Percentiles rank a stretch among this genome's conserved stretches.
Evolutionary conservation across 257 asterid genomes (phyloP).

Genomic region (Nicotiana benthamiana): DNA sequence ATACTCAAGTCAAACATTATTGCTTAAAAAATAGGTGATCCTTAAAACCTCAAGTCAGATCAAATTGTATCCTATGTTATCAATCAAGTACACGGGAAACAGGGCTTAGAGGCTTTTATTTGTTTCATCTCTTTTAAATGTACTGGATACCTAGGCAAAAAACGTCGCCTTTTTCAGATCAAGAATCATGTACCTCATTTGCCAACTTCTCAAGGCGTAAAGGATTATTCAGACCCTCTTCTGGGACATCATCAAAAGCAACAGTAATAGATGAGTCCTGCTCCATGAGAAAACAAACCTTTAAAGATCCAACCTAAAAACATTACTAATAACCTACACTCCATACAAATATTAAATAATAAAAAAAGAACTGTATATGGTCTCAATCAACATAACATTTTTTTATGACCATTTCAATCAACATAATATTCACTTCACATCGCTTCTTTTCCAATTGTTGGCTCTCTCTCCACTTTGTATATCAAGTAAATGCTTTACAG

Average conservation of each 20-base stretch:
- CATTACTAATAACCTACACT: background rate
- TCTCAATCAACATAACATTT: background rate
- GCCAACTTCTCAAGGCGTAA: conserved; percentile 88
- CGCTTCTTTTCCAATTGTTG: background rate
- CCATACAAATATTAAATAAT: background rate
- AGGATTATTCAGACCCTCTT: conserved; percentile 84
- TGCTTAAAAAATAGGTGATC: background rate
- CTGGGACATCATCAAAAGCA: conserved; percentile 92
- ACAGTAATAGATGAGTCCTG: conserved; percentile 93
- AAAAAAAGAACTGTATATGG: no score
- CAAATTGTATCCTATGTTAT: background rate
- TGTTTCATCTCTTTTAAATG: background rate
- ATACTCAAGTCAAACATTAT: background rate
- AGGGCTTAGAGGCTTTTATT: background rate
- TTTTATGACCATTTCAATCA: background rate
- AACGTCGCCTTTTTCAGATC: background rate
- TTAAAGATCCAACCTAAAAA: background rate
- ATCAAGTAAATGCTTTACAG: conserved; percentile 2
- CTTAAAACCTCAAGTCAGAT: background rate
- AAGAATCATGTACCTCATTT: conserved; percentile 60
- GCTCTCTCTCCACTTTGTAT: background rate
- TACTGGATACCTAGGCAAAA: background rate
- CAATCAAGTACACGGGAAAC: background rate
- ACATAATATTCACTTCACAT: background rate
- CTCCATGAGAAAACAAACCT: conserved; percentile 17